Evolutionary conservation across 129 eudicot genomes (phyloP), one percentile per base, ranked within the genome.

Genomic region (Arctium lappa): DNA sequence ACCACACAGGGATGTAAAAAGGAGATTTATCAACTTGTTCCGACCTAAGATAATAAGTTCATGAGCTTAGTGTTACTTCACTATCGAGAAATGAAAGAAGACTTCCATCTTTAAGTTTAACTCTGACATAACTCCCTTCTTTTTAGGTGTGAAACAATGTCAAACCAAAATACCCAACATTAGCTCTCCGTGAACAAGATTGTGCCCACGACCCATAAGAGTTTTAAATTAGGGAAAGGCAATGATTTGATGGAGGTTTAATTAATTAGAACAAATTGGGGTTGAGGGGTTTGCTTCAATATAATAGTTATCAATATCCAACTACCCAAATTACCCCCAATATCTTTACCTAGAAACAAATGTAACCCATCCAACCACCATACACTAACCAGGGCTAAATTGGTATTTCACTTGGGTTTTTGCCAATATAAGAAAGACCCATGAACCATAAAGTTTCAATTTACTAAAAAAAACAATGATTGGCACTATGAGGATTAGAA

Each of bases 261-360:
- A 22, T 22, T 22, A 22, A 72, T 38, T 75, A 48, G 32, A 48
- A 46, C 6, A 36, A 3, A 27, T 65, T 62, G 6, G 31, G 32
- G 44, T 81, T 72, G 60, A 29, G 74, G 16, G 74, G 75, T 9
- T 82, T 75, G 85, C 73, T 74, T 74, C 48, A 75, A 38, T n/a
- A 30, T 5, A 39, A 48, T 27, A 38, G 65, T 34, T 33, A 60
- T 18, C 6, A 53, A 46, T 42, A 10, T 37, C 33, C 38, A 82
- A 75, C 34, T 31, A 42, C 74, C 80, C 60, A 33, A 65, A 75
- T 33, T 44, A 66, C 69, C 63, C 69, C 80, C 36, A 60, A 39
- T 9, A 69, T 32, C 22, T 75, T 82, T 33, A 44, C 63, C 79
- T 10, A n/a, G 65, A 46, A 42, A 29, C 60, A 78, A 78, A 39